Evolutionary conservation across 225 moss, liverwort and hornwort genomes (phyloP), one percentile per base, ranked within the genome.

Genomic region (Sphagnum tenellum): DNA sequence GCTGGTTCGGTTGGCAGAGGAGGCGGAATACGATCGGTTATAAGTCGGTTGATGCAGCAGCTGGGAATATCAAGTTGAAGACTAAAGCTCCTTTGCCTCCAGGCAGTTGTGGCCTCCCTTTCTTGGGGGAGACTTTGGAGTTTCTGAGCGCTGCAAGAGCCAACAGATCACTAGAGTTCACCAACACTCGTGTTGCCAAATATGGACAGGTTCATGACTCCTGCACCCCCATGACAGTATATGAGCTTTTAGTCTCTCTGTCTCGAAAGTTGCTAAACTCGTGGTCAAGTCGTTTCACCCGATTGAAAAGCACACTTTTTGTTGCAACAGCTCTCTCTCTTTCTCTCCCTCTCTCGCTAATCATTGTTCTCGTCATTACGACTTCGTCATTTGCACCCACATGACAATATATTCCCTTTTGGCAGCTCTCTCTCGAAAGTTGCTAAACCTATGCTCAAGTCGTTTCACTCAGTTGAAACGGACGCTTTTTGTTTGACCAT

Each of bases 41-140:
- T 29, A 29, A 29, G 29, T 29, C 29, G 29, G 29, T 29, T 29
- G 29, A 29, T 29, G 29, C 29, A 29, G 29, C 29, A 29, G 29
- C 29, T 29, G 29, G 29, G 29, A 29, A 29, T 29, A 29, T 29
- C 29, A 29, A 29, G 29, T 29, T 29, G 29, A 29, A 29, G 29
- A 29, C 29, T 29, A 29, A 29, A 29, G 29, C 70, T 2, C 72
- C 79, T 0, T 44, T 75, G 13, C 84, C 81, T 46, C 81, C 81
- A 3, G 86, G 71, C 4, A 75, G 75, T 71, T 67, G 50, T 45
- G 81, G 77, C 55, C 74, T 79, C 61, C 81, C 79, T 6, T 0
- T 82, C 56, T 14, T 84, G 5, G 77, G 84, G 2, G 81, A 77
- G 56, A 83, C 81, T 0, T 4, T 71, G 12, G 46, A 6, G 5